Conservation (phyloP, 148 eudicot species). For the Amaranthus cruentus region DNA sequence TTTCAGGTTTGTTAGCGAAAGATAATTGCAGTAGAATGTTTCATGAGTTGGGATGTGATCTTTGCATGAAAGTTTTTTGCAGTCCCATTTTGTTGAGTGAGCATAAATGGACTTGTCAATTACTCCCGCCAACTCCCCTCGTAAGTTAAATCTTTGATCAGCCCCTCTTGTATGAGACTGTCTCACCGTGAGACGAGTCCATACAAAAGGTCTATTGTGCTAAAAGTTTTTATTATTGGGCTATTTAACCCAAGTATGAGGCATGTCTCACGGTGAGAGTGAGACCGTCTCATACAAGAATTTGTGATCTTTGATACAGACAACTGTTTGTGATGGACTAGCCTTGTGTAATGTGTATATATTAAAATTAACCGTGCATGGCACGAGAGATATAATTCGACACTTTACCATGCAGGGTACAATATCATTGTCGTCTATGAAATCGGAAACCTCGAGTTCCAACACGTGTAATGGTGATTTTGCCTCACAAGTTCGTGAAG, state of each 20-base stretch:
- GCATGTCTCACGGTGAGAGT: too few relatives aligned
- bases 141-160: conserved; percentile 32
- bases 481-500: conserved; percentile 25
- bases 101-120: conserved; percentile 50
- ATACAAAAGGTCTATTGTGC: too few relatives aligned
- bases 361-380: too few relatives aligned
- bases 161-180: neutral
- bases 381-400: neutral
- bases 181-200: neutral
- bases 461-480: conserved; percentile 11
- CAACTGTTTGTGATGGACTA: neutral
- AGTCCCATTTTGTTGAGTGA: conserved; percentile 39
- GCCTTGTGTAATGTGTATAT: neutral
- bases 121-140: conserved; percentile 46
- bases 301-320: too few relatives aligned
- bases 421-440: conserved; percentile 21
- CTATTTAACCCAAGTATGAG: too few relatives aligned
- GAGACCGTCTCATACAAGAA: too few relatives aligned
- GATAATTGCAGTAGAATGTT: conserved; percentile 47
- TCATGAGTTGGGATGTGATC: conserved; percentile 50
- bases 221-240: too few relatives aligned
- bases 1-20: conserved; percentile 54
- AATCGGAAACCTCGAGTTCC: conserved; percentile 21
- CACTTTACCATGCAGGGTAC: conserved; percentile 36
- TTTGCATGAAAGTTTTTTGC: conserved; percentile 56